Conservation (phyloP, 2,329 filamentous ascomycete genomes). For the Botrytis cinerea region DNA sequence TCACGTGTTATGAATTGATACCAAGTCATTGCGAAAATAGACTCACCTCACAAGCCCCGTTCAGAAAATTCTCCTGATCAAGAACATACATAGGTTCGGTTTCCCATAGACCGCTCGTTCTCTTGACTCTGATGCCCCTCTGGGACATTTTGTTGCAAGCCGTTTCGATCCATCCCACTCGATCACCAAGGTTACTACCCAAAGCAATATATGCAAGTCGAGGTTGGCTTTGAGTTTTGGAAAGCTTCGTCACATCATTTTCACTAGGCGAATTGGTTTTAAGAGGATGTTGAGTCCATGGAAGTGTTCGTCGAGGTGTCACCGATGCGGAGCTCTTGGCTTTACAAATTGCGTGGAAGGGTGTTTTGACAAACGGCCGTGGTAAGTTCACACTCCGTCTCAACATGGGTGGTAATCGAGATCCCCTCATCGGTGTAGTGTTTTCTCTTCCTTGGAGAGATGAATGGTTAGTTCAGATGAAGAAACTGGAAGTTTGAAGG, state of each 20-base stretch:
- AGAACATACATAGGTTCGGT: constrained; percentile 96
- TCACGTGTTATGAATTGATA: constrained; percentile 8
- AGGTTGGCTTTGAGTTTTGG: background rate
- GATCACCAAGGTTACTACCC: constrained; percentile 89
- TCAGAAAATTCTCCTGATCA: constrained; percentile 85
- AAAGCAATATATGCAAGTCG: constrained; percentile 75
- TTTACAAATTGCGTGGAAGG: background rate
- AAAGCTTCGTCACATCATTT: background rate
- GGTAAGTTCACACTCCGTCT: background rate
- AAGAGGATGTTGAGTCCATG: constrained; percentile 23
- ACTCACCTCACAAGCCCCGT: constrained; percentile 87
- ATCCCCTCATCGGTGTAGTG: constrained; percentile 4
- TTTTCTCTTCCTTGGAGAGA: background rate
- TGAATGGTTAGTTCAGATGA: background rate
- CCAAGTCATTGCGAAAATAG: background rate
- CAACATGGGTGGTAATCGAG: background rate
- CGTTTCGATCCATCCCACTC: constrained; percentile 79
- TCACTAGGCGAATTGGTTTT: background rate
- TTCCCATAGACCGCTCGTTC: constrained; percentile 89
- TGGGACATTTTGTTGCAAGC: constrained; percentile 78
- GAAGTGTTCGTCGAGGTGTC: background rate
- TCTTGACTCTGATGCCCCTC: constrained; percentile 69
- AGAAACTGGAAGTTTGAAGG: constrained; percentile 2
- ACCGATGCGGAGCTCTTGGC: background rate
- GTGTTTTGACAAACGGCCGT: background rate